A percentile compares a stretch with the other conserved stretches of the same genome.
phyloP scores from a whole-genome alignment of 306 rosid species.

The Dryas alaskensis region DNA sequence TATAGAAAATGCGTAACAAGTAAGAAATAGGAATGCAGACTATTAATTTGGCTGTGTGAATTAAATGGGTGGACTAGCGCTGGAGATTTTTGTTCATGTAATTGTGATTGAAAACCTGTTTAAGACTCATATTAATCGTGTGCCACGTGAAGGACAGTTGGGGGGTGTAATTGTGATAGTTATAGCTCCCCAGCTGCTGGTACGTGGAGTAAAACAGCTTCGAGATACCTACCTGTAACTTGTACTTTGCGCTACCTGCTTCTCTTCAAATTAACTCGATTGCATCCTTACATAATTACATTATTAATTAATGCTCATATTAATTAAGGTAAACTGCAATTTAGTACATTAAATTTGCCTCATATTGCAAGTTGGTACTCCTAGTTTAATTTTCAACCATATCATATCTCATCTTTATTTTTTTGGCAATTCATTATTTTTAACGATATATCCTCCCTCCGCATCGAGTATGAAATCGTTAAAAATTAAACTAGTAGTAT shows the following conservation, averaged over 20 bases:
- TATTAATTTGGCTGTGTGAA: background rate
- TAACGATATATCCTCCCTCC: too few relatives aligned
- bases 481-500: too few relatives aligned
- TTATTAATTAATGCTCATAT: too few relatives aligned
- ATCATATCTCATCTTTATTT: too few relatives aligned
- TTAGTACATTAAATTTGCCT: too few relatives aligned
- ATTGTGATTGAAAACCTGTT: conserved; percentile 19
- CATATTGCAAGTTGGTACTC: too few relatives aligned
- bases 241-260: background rate
- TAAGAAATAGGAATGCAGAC: background rate
- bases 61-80: background rate
- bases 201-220: background rate
- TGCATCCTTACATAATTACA: too few relatives aligned
- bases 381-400: too few relatives aligned
- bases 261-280: background rate
- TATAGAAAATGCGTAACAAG: background rate
- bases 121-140: background rate
- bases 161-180: conserved; percentile 12
- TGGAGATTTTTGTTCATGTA: conserved; percentile 18
- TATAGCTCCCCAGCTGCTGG: background rate
- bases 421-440: too few relatives aligned
- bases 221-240: background rate
- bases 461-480: too few relatives aligned
- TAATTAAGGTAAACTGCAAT: too few relatives aligned
- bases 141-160: conserved; percentile 27